Conservation (phyloP, 1,139 yeast species). For the Suhomyces atakaporum region DNA sequence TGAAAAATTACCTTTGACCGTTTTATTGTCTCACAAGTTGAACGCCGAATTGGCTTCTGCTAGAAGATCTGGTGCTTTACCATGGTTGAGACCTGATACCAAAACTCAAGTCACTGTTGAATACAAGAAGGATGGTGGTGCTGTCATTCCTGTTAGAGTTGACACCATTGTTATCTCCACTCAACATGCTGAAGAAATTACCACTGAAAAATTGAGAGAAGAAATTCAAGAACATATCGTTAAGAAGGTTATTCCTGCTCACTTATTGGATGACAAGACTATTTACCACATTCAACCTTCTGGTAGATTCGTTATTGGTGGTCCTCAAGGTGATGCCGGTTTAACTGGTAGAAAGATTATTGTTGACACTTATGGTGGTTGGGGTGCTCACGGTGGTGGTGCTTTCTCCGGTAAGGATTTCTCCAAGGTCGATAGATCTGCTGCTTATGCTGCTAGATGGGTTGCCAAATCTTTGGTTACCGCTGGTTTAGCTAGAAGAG, state of each 20-base stretch:
- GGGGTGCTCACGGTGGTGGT: conserved; percentile 99
- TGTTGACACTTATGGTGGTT: conserved; percentile 99
- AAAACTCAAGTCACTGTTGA: conserved; percentile 99
- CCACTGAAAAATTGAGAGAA: conserved; percentile 86
- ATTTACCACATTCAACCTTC: conserved; percentile 98
- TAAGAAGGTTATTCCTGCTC: conserved; percentile 88
- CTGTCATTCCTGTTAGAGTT: conserved; percentile 92
- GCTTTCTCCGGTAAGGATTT: conserved; percentile 99
- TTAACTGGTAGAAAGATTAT: conserved; percentile 99
- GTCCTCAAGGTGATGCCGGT: conserved; percentile 99
- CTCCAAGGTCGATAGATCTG: conserved; percentile 99
- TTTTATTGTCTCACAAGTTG: conserved; percentile 91
- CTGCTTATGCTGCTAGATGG: conserved; percentile 99
- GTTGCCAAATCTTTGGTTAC: conserved; percentile 96
- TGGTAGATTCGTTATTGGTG: conserved; percentile 99
- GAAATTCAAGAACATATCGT: conserved; percentile 78
- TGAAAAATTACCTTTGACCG: conserved; percentile 94
- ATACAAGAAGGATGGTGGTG: conserved; percentile 91
- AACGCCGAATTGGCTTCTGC: conserved; percentile 97
- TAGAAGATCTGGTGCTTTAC: conserved; percentile 91
- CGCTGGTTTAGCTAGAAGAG: conserved; percentile 96
- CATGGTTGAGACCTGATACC: conserved; percentile 99
- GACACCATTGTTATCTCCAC: conserved; percentile 97
- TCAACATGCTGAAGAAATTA: conserved; percentile 94
- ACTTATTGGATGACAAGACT: conserved; percentile 91